These are phyloP conservation scores for Boletus holoroseus DNA, from an alignment of 1,284 basidiomycete genomes.

Conservation along the genomic window DNA sequence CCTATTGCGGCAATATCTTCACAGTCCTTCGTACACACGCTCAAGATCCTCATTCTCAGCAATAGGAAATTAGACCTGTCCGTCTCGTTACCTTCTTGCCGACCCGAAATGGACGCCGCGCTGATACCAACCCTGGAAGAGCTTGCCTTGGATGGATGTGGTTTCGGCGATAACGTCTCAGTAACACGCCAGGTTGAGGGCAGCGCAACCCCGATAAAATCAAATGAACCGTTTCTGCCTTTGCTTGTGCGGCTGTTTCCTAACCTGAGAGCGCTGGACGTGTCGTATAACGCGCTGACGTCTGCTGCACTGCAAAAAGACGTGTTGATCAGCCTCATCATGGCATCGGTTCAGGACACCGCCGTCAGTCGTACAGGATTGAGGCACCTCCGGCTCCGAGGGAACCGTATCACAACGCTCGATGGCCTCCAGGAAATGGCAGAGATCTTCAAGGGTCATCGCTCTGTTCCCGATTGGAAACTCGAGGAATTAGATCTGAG, in stretches of 20 bases:
- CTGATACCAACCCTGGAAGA: conserved; percentile 65
- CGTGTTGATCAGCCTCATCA: conserved; percentile 45
- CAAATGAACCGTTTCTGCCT: conserved; percentile 50
- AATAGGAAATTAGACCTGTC: conserved; percentile 61
- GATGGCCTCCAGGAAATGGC: conserved; percentile 58
- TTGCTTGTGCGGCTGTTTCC: conserved; percentile 63
- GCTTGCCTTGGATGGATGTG: conserved; percentile 65
- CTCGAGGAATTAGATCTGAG: conserved; percentile 74
- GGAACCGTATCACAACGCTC: conserved; percentile 57
- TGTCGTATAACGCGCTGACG: conserved; percentile 68
- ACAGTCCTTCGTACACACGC: conserved; percentile 56
- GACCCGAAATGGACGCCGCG: conserved; percentile 31
- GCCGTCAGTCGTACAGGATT: conserved; percentile 43
- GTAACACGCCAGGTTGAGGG: conserved; percentile 36
- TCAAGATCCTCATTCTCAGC: conserved; percentile 56
- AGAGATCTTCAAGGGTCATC: conserved; percentile 56
- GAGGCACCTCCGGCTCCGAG: conserved; percentile 57
- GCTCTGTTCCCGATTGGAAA: conserved; percentile 59
- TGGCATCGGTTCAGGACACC: conserved; percentile 33
- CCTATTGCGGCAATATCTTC: conserved; percentile 55
- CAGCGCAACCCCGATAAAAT: conserved; percentile 36
- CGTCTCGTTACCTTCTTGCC: conserved; percentile 47
- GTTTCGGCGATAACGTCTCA: conserved; percentile 51
- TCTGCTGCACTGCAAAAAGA: conserved; percentile 45
- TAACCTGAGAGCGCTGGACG: conserved; percentile 56